Evolutionary conservation across 2,329 filamentous ascomycete genomes (phyloP), one percentile per base, ranked within the genome.

Genomic region (Fusarium multiceps): DNA sequence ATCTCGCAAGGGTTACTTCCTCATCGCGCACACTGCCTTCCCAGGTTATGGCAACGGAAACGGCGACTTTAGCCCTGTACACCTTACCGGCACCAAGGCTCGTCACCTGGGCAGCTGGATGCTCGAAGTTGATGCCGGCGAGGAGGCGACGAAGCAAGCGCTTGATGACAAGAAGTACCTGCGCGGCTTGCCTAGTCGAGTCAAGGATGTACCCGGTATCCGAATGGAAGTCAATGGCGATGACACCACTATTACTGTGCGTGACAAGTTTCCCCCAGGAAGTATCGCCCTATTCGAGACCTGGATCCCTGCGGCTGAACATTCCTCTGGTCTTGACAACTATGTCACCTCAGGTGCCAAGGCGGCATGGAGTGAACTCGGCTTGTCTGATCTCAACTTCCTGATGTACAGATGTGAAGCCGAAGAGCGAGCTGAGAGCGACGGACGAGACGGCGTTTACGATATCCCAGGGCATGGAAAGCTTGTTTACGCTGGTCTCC

Each of bases 271-370:
- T 78, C 93, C 94, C 6, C 94, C 97, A 16, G 96, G 96, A 62
- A 97, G 94, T 71, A 97, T 99, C 72, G 94, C 94, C 4, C 84
- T 99, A 4, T 97, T 98, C 72, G 94, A 98, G 82, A 99, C 96
- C 0, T 98, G 92, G 91, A 96, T 98, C 28, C 94, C 94, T 6
- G 89, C 89, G 25, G 92, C 92, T 3, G 93, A 98, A 76, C 92
- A 97, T 78, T 90, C 92, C 3, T 87, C 90, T 42, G 93, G 93
- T 23, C 84, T 99, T 20, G 94, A 98, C 77, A 92, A 89, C 45
- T 97, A 92, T 77, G 91, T 98, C 61, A 96, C 93, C 0, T 91
- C 91, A 28, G 94, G 93, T 32, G 93, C 90, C 1, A 90, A 90
- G 68, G 87, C 89, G 12, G 94, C 94, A 0, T 97, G 98, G 82